Evolutionary conservation across 192 early-diverging fungal genomes (phyloP).

Genomic region (Ambispora gerdemannii): DNA sequence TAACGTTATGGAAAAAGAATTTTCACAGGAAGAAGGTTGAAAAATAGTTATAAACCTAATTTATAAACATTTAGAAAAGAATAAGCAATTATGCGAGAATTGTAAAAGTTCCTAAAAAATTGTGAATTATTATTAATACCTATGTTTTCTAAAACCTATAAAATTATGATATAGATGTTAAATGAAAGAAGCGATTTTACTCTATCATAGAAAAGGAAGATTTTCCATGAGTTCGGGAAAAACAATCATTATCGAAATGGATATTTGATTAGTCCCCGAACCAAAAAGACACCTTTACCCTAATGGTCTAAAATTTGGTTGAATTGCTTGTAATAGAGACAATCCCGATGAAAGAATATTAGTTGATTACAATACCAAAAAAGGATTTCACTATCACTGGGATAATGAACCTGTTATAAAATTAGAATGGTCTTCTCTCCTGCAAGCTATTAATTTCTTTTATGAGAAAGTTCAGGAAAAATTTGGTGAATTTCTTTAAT

Average conservation of each 20-base stretch:
- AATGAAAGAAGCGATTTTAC: constrained; percentile 1
- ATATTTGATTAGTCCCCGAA: constrained; percentile 11
- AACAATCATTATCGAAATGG: constrained; percentile 6
- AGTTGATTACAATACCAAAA: constrained; percentile 10
- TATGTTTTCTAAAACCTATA: constrained; percentile 9
- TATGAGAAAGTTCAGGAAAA: no score
- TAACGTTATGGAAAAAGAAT: no score
- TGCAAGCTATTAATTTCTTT: no score
- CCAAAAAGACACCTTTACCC: background rate
- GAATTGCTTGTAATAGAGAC: constrained; percentile 16
- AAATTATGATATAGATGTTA: constrained; percentile 19
- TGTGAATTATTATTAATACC: no score
- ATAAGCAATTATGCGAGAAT: no score
- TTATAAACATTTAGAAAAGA: no score
- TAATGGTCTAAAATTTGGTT: constrained; percentile 1
- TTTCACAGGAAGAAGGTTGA: no score
- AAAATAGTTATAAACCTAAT: no score
- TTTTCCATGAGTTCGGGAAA: constrained; percentile 8
- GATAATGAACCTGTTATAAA: background rate
- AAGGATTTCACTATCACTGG: constrained; percentile 1
- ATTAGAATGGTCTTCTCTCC: background rate
- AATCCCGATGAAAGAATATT: constrained; percentile 1
- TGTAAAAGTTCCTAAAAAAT: no score
- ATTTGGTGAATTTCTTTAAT: no score
- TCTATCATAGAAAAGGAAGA: background rate